A percentile compares a stretch with the other conserved stretches of the same genome.
These are phyloP conservation scores for Eimeria tenella DNA, from an alignment of 169 alveolate genomes.

Conservation along the genomic window DNA sequence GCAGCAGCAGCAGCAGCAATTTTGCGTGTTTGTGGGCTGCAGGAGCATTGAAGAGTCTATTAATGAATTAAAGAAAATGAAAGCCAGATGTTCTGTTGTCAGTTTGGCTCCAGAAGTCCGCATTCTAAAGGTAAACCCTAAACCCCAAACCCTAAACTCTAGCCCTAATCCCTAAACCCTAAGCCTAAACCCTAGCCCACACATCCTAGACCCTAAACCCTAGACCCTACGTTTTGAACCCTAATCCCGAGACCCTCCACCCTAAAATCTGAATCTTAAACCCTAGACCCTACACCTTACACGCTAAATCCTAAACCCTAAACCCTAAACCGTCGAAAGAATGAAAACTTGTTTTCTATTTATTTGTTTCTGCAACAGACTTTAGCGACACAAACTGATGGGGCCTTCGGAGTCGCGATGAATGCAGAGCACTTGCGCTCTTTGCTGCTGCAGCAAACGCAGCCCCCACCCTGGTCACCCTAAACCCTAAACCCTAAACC, in stretches of 20 bases:
- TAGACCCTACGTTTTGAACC: too few species aligned
- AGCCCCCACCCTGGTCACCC: constrained; percentile 75
- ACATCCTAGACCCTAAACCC: too few species aligned
- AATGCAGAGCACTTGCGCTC: constrained; percentile 66
- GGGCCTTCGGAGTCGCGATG: constrained; percentile 48
- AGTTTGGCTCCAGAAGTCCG: constrained; percentile 72
- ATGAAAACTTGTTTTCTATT: not conserved
- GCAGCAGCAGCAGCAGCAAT: not conserved
- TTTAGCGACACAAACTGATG: constrained; percentile 47
- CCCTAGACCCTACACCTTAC: too few species aligned
- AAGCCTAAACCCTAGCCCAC: too few species aligned
- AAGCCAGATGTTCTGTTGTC: constrained; percentile 55
- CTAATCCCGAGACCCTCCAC: too few species aligned
- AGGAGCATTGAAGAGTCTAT: constrained; percentile 76
- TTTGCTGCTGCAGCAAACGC: constrained; percentile 68
- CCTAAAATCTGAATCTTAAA: too few species aligned
- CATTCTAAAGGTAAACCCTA: constrained; percentile 67
- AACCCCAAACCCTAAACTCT: too few species aligned
- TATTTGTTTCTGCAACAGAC: not conserved
- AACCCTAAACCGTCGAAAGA: too few species aligned
- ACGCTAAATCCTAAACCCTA: too few species aligned
- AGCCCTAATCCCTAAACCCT: too few species aligned
- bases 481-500: too few species aligned
- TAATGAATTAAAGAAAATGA: not conserved
- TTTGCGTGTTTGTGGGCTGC: not conserved